Conservation (phyloP, 2,329 filamentous ascomycete species). For the Colletotrichum sp. region DNA sequence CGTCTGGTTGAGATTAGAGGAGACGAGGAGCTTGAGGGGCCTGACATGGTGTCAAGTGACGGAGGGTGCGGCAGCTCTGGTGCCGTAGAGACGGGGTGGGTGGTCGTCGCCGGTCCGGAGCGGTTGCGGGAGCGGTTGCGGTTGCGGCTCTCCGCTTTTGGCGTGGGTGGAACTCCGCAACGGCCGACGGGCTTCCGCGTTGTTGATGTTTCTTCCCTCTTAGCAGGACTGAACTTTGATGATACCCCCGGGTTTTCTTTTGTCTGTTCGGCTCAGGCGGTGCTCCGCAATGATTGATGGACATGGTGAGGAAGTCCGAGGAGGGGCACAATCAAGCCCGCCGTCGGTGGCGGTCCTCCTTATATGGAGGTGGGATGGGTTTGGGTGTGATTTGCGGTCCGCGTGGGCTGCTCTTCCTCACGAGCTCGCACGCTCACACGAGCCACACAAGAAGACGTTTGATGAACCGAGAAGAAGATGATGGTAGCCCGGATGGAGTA, state of each 20-base stretch:
- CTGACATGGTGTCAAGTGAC: constrained; percentile 18
- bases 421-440: background rate
- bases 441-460: background rate
- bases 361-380: constrained; percentile 3
- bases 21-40: constrained; percentile 15
- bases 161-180: constrained; percentile 24
- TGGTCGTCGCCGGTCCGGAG: constrained; percentile 10
- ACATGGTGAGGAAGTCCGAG: constrained; percentile 12
- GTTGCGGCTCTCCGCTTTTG: constrained; percentile 19
- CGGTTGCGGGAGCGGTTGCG: constrained; percentile 1
- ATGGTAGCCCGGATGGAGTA: background rate
- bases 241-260: background rate
- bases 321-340: background rate
- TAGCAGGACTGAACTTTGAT: background rate
- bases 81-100: background rate
- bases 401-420: background rate
- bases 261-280: constrained; percentile 1
- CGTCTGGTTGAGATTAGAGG: constrained; percentile 25
- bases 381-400: background rate
- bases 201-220: background rate
- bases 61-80: background rate
- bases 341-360: background rate
- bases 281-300: background rate
- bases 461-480: constrained; percentile 15
- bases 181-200: constrained; percentile 18